Evolutionary conservation across 768 basidiomycete species (phyloP), one percentile per base, ranked within the genome.

Genomic region (Cubamyces lactineus): DNA sequence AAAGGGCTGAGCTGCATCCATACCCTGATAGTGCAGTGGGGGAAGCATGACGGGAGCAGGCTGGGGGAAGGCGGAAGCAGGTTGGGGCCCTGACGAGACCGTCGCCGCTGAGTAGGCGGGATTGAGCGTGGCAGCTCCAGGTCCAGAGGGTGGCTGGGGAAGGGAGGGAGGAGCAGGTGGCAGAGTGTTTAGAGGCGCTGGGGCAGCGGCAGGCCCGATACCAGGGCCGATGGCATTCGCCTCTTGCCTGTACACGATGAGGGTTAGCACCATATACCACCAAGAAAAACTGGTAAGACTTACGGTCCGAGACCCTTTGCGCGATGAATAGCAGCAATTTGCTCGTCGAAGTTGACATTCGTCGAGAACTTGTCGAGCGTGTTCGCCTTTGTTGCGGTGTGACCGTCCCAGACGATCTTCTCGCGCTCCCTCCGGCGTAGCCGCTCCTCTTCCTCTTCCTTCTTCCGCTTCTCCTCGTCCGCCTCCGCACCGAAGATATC

Each of bases 321-420:
- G 59, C 90, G 90, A 76, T 97, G 96, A 61, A 98, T 94, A 50
- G 95, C 94, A 46, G 93, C 93, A 73, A 99, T 99, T 73, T 99
- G 97, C 71, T 98, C 95, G 77, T 98, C 94, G 73, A 98, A 88
- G 73, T 94, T 96, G 79, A 92, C 94, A 64, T 90, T 89, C 16
- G 86, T 88, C 51, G 95, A 95, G 80, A 89, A 99, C 71, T 94
- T 94, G 82, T 95, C 92, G 71, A 95, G 80, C 0, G 94, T 97
- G 67, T 86, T 87, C 51, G 89, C 89, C 77, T 96, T 98, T 46
- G 94, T 91, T 46, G 94, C 91, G 1, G 96, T 96, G 75, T 98
- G 96, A 69, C 97, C 97, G 76, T 98, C 97, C 97, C 97, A 99
- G 51, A 98, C 92, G 67, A 93, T 91, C 73, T 92, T 95, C 76